Conservation (phyloP, 768 basidiomycete genomes). For the Russula griseocarnosa region DNA sequence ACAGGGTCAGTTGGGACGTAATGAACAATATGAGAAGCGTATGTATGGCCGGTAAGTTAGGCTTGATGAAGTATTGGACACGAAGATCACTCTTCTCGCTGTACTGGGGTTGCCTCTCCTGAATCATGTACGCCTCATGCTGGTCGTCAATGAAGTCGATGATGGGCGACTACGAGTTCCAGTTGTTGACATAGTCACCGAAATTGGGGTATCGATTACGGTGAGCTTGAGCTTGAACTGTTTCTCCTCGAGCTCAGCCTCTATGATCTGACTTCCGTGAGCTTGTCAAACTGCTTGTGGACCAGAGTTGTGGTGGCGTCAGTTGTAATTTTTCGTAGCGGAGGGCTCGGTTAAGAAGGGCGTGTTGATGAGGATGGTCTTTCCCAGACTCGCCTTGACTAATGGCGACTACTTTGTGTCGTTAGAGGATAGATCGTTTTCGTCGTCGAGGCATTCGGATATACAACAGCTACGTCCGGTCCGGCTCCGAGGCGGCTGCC, state of each 20-base stretch:
- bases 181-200: slow-evolving; percentile 99
- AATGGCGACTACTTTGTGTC: slow-evolving; percentile 96
- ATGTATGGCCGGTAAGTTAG: too few species aligned
- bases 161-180: slow-evolving; percentile 97
- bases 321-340: slow-evolving; percentile 81
- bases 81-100: too few species aligned
- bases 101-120: too few species aligned
- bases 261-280: slow-evolving; percentile 98
- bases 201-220: slow-evolving; percentile 98
- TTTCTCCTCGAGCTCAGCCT: slow-evolving; percentile 98
- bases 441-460: slow-evolving; percentile 1
- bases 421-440: slow-evolving; percentile 42
- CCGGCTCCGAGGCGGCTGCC: neutral
- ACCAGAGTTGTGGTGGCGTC: slow-evolving; percentile 82
- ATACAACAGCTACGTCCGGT: too few species aligned
- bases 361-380: slow-evolving; percentile 98
- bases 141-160: slow-evolving; percentile 98
- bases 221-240: slow-evolving; percentile 99
- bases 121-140: slow-evolving; percentile 78
- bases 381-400: slow-evolving; percentile 83
- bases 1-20: too few species aligned
- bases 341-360: slow-evolving; percentile 98
- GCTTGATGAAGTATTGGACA: too few species aligned
- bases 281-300: slow-evolving; percentile 98
- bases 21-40: too few species aligned